A percentile compares a stretch with the other conserved stretches of the same genome.
phyloP scores from a whole-genome alignment of 2,329 filamentous ascomycete species.

The Macrophomina tecta region DNA sequence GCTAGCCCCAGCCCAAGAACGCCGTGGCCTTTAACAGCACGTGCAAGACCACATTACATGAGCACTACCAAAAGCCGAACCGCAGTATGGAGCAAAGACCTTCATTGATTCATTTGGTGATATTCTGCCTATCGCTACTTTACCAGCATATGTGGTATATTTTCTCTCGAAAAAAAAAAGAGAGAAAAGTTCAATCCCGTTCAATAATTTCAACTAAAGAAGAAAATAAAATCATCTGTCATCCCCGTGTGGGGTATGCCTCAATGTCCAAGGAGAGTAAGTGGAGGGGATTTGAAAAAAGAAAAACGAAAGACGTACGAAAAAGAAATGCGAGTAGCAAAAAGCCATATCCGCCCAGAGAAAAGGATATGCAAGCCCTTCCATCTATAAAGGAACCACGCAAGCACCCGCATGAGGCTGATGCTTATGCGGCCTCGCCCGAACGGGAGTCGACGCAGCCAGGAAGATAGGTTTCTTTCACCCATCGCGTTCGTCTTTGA shows the following conservation, averaged over 20 bases:
- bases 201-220: neutral
- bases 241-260: neutral
- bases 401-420: neutral
- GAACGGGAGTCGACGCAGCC: neutral
- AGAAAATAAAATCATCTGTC: neutral
- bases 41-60: no score
- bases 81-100: neutral
- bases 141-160: slow-evolving; percentile 15
- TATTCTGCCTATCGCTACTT: slow-evolving; percentile 8
- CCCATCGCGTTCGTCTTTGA: no score
- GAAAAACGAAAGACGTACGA: neutral
- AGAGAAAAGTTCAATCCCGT: neutral
- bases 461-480: neutral
- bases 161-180: neutral
- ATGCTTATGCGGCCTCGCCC: no score
- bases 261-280: neutral
- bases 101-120: slow-evolving; percentile 9
- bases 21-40: no score
- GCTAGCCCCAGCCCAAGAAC: no score
- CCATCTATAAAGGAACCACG: neutral
- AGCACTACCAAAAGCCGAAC: no score
- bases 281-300: neutral
- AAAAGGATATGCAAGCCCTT: neutral
- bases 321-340: neutral
- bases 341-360: neutral